Evolutionary conservation across 2,329 filamentous ascomycete species (phyloP).

Genomic region (Rhytidhysteron rufulum): DNA sequence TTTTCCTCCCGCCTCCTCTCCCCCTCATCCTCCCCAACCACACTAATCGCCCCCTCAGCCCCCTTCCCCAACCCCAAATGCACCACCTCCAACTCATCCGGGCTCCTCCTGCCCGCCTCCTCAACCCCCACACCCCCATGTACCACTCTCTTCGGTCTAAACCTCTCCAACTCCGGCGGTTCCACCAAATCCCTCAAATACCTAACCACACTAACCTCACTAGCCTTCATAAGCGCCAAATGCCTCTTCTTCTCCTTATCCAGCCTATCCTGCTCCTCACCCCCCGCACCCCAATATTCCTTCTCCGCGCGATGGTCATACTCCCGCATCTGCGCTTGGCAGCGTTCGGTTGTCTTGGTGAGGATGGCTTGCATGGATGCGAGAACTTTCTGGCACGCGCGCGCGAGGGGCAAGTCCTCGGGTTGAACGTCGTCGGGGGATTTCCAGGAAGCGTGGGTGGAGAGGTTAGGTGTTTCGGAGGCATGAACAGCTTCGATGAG

Average conservation of each 20-base stretch:
- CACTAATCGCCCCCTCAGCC: conserved; percentile 14
- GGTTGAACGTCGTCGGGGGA: conserved; percentile 68
- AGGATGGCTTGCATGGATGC: conserved; percentile 90
- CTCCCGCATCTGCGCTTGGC: conserved; percentile 59
- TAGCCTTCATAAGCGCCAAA: conserved; percentile 73
- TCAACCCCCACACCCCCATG: conserved; percentile 52
- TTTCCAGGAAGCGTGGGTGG: conserved; percentile 63
- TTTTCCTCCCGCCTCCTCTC: neutral
- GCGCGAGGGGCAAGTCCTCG: conserved; percentile 74
- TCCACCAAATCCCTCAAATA: conserved; percentile 65
- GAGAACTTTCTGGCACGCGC: conserved; percentile 79
- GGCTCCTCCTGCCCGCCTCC: conserved; percentile 7
- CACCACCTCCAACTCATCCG: conserved; percentile 20
- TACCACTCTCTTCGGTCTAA: conserved; percentile 45
- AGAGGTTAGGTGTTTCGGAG: conserved; percentile 43
- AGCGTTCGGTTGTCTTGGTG: conserved; percentile 61
- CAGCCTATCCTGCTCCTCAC: conserved; percentile 39
- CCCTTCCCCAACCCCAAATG: conserved; percentile 16
- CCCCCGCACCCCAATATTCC: conserved; percentile 38
- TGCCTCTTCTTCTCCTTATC: conserved; percentile 57
- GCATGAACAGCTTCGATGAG: conserved; percentile 74
- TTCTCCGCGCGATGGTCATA: conserved; percentile 45
- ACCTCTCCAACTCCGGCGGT: conserved; percentile 64
- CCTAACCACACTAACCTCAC: conserved; percentile 79
- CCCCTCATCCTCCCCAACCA: neutral